Evolutionary conservation across 169 alveolate genomes (phyloP).

Genomic region (Plasmodium knowlesi): DNA sequence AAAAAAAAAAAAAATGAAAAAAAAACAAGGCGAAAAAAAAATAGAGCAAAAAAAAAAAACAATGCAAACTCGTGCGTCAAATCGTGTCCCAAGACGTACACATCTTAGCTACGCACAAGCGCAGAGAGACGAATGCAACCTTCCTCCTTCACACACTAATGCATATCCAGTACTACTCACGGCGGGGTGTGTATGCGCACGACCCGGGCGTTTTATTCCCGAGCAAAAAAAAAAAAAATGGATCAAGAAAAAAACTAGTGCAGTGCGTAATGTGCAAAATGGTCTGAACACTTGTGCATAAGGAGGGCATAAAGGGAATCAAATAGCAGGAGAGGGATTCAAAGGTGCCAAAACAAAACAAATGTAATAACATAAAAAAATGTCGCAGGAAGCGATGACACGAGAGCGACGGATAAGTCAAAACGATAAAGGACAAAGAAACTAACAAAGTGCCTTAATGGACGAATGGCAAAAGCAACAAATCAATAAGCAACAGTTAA

Average conservation of each 20-base stretch:
- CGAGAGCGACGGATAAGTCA: not conserved
- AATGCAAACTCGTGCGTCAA: not conserved
- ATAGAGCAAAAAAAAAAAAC: not conserved
- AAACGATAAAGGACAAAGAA: not conserved
- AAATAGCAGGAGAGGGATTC: not conserved
- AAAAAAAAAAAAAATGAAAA: no score
- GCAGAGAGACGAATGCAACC: not conserved
- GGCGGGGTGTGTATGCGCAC: not conserved
- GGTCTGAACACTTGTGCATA: not conserved
- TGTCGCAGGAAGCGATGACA: not conserved
- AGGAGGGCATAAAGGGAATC: not conserved
- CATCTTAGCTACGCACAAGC: not conserved
- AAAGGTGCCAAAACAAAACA: not conserved
- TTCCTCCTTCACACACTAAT: not conserved
- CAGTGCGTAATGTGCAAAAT: not conserved
- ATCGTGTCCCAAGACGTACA: not conserved
- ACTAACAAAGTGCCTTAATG: not conserved
- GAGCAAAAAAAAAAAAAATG: not conserved
- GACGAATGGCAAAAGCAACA: not conserved
- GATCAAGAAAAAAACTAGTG: not conserved
- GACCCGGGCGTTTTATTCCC: not conserved
- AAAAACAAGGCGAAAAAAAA: no score
- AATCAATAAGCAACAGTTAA: not conserved
- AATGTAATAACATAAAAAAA: not conserved
- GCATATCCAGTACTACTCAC: not conserved